Evolutionary conservation across 768 basidiomycete species (phyloP), one percentile per base, ranked within the genome.

Genomic region (Tricholoma saponaceum): DNA sequence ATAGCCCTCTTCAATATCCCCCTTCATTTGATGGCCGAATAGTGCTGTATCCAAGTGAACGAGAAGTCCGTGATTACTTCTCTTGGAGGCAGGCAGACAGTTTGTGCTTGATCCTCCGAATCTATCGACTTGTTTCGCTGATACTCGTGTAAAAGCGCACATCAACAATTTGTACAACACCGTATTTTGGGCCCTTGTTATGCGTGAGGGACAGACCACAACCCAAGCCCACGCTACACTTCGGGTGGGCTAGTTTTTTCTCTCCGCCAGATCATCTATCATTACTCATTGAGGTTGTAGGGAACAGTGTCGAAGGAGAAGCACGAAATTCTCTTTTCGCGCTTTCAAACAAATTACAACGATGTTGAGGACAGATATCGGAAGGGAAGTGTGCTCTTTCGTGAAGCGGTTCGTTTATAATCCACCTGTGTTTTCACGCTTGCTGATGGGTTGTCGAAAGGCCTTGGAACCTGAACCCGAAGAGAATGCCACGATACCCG

Each of bases 161-260:
- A 89, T 98, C 68, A 99, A 99, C 68, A 99, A 99, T 69, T 74
- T 99, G 22, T 95, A 98, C 75, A 99, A 99, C 67, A 98, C 97
- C 0, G 78, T 76, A 0, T 99, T 98, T 67, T 98, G 96, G 97
- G 90, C 94, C 0, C 81, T 99, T 32, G 85, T 98, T 0, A 87
- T 87, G 44, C 80, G 90, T 64, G 90, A 87, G n/a, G 89, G 87
- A 0, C 76, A 90, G 69, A 85, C 84, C 1, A 85, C 87, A 1
- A 78, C 85, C 2, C 83, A 95, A 58, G 96, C 96, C 1, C 92
- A 98, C 67, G 82, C 84, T 26, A 83, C 83, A 0, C 78, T 99
- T 5, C 81, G 81, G 64, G 95, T 95, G 56, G 7, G 26, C 6
- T 25, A 44, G 79, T 47, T 20, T 16, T 16, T 9, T 7, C 26